Evolutionary conservation across 2,329 filamentous ascomycete genomes (phyloP), one percentile per base, ranked within the genome.

Genomic region (Bipolaris sorokiniana): DNA sequence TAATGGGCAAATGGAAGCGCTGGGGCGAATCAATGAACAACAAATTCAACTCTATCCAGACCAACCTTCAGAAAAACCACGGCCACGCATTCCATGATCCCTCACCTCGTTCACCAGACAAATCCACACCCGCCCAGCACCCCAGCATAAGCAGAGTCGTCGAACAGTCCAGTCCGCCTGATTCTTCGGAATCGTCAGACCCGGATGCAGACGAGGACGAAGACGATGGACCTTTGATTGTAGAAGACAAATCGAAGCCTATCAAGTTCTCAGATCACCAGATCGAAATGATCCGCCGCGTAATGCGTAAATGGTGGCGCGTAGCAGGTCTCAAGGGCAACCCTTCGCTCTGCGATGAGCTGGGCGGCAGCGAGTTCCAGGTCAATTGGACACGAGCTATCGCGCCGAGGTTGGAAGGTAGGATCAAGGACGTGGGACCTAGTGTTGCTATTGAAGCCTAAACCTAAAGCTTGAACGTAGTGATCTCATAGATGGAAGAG

Each of bases 351-450:
- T 82, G 84, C 15, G 82, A 90, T 57, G 81, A 83, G 55, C 81
- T 86, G 48, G 83, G 79, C 0, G 86, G 87, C 58, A 80, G 81
- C 42, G 83, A 87, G 48, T 86, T 89, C 31, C 78, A 78, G 36
- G 82, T 84, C 2, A 83, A 88, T 62, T 96, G 92, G 91, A 94
- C 91, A 7, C 86, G 85, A 58, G 89, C 90, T 1, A 93, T 96
- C 73, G 86, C 88, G 53, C 92, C 92, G 0, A 83, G 84, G 54
- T 59, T 94, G 7, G 92, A 96, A 72, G 91, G 91, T 1, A 84
- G 92, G 46, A 96, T 96, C 55, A 76, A 65, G 56, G 73, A 74
- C 37, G 60, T 71, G 28, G 64, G 64, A 7, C 37, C 49, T 9
- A 49, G 42, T 1, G 42, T 50, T 11, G 36, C 33, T 36, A 37